Evolutionary conservation across 2,329 filamentous ascomycete species (phyloP).

Genomic region (Pseudogymnoascus sp.): DNA sequence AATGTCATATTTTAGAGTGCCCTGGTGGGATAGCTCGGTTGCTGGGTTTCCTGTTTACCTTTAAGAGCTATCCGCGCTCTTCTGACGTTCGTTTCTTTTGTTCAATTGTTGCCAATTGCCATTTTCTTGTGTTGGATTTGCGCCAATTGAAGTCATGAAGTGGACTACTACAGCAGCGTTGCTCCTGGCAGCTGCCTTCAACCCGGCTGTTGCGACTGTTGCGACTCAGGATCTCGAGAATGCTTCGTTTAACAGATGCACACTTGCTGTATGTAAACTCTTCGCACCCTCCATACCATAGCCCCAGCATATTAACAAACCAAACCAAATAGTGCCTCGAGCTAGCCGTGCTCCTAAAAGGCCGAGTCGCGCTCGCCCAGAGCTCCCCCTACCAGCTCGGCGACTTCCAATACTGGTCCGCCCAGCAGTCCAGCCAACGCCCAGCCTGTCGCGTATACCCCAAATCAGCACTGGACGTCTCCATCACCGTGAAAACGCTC

Average conservation of each 20-base stretch:
- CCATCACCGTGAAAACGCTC: conserved; percentile 26
- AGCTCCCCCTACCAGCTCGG: background rate
- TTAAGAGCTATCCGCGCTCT: background rate
- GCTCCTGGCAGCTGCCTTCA: background rate
- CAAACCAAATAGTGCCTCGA: background rate
- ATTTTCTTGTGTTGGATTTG: background rate
- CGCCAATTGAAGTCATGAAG: background rate
- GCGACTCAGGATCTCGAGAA: background rate
- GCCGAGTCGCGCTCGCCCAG: background rate
- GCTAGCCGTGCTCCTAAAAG: background rate
- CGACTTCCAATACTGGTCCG: conserved; percentile 29
- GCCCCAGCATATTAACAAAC: background rate
- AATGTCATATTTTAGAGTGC: background rate
- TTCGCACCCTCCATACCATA: background rate
- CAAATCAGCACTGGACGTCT: conserved; percentile 28
- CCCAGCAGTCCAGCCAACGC: conserved; percentile 24
- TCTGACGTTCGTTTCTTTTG: background rate
- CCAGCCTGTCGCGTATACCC: conserved; percentile 34
- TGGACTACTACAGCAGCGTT: background rate
- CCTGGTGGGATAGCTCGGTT: background rate
- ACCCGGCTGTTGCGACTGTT: background rate
- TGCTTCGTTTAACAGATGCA: background rate
- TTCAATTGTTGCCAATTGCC: background rate
- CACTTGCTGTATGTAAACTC: background rate
- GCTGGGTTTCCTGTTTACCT: background rate